phyloP scores from a whole-genome alignment of 805 yeast species.

The Brettanomyces bruxellensis region DNA sequence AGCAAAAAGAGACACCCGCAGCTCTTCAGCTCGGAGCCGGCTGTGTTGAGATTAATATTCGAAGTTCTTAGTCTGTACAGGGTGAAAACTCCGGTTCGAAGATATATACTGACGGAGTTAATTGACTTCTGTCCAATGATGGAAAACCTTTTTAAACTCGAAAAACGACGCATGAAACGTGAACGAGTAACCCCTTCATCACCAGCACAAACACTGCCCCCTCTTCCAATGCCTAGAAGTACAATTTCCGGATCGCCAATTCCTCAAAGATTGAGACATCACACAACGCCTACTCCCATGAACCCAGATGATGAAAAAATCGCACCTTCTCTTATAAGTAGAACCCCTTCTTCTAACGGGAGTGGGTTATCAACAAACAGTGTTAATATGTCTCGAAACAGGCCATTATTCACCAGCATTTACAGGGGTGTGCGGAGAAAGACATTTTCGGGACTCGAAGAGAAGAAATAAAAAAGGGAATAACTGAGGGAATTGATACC shows the following conservation, averaged over 20 bases:
- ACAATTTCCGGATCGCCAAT: neutral
- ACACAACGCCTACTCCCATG: too few relatives aligned
- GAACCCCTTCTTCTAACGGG: neutral
- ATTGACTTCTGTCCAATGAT: slow-evolving; percentile 46
- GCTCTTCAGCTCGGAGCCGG: slow-evolving; percentile 43
- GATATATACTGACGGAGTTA: slow-evolving; percentile 52
- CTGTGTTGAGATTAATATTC: slow-evolving; percentile 43
- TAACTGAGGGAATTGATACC: neutral
- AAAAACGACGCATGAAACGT: slow-evolving; percentile 16
- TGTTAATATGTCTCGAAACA: neutral
- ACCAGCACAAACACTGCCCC: neutral
- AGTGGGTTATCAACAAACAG: too few relatives aligned
- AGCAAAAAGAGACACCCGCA: slow-evolving; percentile 42
- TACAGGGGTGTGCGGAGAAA: neutral
- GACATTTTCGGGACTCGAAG: neutral
- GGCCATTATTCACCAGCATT: neutral
- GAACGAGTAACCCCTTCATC: neutral
- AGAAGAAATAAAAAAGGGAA: neutral
- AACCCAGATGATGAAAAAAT: too few relatives aligned
- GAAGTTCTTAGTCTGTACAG: slow-evolving; percentile 46
- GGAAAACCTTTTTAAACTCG: slow-evolving; percentile 41
- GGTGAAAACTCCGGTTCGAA: slow-evolving; percentile 53
- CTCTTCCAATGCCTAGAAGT: neutral
- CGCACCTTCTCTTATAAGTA: neutral
- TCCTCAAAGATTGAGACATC: neutral